Conservation (phyloP, 129 eudicot genomes). For the Calendula officinalis region DNA sequence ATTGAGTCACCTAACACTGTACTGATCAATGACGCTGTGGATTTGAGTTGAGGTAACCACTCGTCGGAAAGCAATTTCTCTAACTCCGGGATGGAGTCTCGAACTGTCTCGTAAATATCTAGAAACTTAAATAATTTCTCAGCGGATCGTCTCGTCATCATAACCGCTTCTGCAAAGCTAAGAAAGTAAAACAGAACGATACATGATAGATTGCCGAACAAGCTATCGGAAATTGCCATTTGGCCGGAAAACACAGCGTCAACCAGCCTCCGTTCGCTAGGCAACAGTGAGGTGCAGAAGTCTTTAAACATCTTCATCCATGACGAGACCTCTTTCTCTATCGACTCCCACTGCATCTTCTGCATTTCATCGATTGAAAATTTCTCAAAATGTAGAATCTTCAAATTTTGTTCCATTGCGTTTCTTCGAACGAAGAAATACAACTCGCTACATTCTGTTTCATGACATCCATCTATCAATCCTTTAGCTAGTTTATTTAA, state of each 20-base stretch:
- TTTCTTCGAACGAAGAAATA: conserved; percentile 60
- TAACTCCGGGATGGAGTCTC: conserved; percentile 38
- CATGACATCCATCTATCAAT: conserved; percentile 55
- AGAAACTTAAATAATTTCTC: conserved; percentile 84
- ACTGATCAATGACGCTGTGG: conserved; percentile 39
- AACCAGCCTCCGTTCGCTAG: conserved; percentile 45
- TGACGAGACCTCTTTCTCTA: conserved; percentile 59
- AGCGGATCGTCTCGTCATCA: conserved; percentile 65
- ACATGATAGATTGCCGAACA: conserved; percentile 39
- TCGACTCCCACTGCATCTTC: conserved; percentile 72
- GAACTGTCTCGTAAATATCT: conserved; percentile 58
- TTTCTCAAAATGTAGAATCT: conserved; percentile 48
- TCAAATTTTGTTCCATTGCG: conserved; percentile 52
- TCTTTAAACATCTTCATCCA: conserved; percentile 60
- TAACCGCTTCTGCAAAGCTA: conserved; percentile 59
- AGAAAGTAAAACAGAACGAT: conserved; percentile 40
- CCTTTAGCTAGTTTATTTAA: conserved; percentile 44
- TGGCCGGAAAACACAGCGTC: conserved; percentile 38
- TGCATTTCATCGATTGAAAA: conserved; percentile 72
- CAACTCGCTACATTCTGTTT: conserved; percentile 53
- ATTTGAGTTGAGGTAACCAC: conserved; percentile 32
- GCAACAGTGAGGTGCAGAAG: conserved; percentile 29
- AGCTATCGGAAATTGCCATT: conserved; percentile 12
- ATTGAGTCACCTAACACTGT: conserved; percentile 61
- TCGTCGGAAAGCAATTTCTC: conserved; percentile 37